phyloP scores from a whole-genome alignment of 768 basidiomycete genomes.

The Psilocybe cyanescens region DNA sequence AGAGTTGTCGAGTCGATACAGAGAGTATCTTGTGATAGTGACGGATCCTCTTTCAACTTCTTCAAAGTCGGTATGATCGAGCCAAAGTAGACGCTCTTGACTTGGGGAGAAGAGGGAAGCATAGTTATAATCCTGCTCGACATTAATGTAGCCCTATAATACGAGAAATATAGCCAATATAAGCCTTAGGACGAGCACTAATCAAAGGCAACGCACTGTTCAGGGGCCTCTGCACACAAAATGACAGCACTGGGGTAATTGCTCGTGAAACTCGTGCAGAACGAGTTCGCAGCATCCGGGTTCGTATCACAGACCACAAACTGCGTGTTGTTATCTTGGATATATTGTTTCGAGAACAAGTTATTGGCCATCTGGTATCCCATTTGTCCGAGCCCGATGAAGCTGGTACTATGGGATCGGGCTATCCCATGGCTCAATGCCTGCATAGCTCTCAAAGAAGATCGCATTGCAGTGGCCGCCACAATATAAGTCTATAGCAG shows the following conservation, averaged over 20 bases:
- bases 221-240: conserved; percentile 62
- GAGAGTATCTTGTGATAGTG: conserved; percentile 45
- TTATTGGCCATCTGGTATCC: conserved; percentile 87
- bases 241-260: conserved; percentile 66
- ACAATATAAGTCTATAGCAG: not conserved
- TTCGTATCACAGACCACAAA: conserved; percentile 84
- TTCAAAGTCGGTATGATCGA: conserved; percentile 70
- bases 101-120: conserved; percentile 92
- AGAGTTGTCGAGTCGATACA: conserved; percentile 93
- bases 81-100: conserved; percentile 72
- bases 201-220: conserved; percentile 58
- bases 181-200: not conserved
- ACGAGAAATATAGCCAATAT: not conserved
- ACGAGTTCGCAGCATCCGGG: conserved; percentile 57
- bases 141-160: conserved; percentile 58
- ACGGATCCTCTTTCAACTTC: conserved; percentile 42
- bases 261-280: conserved; percentile 55
- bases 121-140: conserved; percentile 82
- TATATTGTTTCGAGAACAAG: conserved; percentile 75
- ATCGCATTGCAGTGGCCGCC: conserved; percentile 44
- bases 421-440: conserved; percentile 32
- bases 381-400: conserved; percentile 90
- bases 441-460: conserved; percentile 48
- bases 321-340: conserved; percentile 50
- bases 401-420: conserved; percentile 62